phyloP scores from a whole-genome alignment of 768 basidiomycete genomes.

The Inosperma sp. region DNA sequence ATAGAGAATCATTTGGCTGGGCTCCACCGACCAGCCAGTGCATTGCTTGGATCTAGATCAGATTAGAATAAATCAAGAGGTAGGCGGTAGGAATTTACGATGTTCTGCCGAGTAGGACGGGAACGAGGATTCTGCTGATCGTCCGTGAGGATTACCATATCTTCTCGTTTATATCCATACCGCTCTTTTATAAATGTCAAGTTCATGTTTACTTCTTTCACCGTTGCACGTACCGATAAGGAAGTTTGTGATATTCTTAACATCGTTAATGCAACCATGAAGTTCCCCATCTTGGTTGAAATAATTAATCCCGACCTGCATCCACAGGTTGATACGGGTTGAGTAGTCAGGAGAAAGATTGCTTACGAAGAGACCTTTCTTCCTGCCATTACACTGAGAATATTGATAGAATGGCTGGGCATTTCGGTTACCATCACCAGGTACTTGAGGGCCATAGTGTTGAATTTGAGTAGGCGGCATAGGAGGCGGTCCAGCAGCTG shows the following conservation, averaged over 20 bases:
- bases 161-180: slow-evolving; percentile 65
- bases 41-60: slow-evolving; percentile 68
- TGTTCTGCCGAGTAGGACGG: slow-evolving; percentile 76
- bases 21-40: slow-evolving; percentile 87
- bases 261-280: slow-evolving; percentile 90
- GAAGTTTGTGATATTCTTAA: slow-evolving; percentile 74
- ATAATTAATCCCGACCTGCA: slow-evolving; percentile 88
- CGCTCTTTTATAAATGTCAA: slow-evolving; percentile 33
- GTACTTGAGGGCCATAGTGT: slow-evolving; percentile 56
- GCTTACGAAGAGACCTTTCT: slow-evolving; percentile 85
- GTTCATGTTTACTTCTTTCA: neutral
- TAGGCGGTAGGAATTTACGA: slow-evolving; percentile 40
- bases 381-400: slow-evolving; percentile 82
- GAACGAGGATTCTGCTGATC: slow-evolving; percentile 57
- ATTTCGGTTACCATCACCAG: slow-evolving; percentile 40
- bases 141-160: slow-evolving; percentile 86
- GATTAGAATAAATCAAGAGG: slow-evolving; percentile 2
- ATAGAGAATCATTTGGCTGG: slow-evolving; percentile 76
- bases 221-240: slow-evolving; percentile 43
- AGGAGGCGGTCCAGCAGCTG: slow-evolving; percentile 44
- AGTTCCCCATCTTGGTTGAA: slow-evolving; percentile 61
- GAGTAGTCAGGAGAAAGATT: slow-evolving; percentile 2
- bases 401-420: slow-evolving; percentile 75
- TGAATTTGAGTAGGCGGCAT: slow-evolving; percentile 56
- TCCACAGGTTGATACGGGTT: neutral